phyloP scores from a whole-genome alignment of 148 eudicot genomes.

The Heliosperma pusillum region DNA sequence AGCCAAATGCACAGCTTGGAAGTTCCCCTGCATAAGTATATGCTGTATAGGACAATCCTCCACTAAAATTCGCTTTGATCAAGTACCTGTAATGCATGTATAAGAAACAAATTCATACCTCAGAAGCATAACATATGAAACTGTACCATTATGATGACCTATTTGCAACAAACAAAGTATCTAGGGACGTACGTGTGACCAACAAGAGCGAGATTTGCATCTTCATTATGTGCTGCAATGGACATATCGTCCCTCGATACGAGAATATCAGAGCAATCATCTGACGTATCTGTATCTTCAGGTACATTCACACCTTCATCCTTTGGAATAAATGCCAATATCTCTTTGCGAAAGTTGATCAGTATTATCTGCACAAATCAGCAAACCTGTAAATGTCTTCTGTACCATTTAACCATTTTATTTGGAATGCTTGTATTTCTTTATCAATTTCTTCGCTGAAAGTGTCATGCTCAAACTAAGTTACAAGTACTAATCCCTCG shows the following conservation, averaged over 20 bases:
- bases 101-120: background rate
- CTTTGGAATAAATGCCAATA: constrained; percentile 65
- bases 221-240: constrained; percentile 83
- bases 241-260: constrained; percentile 63
- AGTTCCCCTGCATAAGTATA: constrained; percentile 95
- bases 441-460: no score
- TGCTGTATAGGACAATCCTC: constrained; percentile 67
- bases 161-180: background rate
- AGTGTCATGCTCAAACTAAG: no score
- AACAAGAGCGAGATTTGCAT: constrained; percentile 75
- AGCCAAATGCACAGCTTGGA: constrained; percentile 94
- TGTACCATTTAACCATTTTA: constrained; percentile 3
- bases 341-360: constrained; percentile 87
- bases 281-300: constrained; percentile 42
- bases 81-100: constrained; percentile 47
- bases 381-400: background rate
- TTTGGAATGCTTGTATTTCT: background rate
- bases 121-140: background rate
- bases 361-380: constrained; percentile 50
- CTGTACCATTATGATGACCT: background rate
- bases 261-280: constrained; percentile 81
- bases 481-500: no score
- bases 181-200: constrained; percentile 54
- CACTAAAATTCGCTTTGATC: constrained; percentile 50
- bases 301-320: constrained; percentile 17